Evolutionary conservation across 73 alveolate genomes (phyloP), one percentile per base, ranked within the genome.

Genomic region (Paramecium primaurelia): DNA sequence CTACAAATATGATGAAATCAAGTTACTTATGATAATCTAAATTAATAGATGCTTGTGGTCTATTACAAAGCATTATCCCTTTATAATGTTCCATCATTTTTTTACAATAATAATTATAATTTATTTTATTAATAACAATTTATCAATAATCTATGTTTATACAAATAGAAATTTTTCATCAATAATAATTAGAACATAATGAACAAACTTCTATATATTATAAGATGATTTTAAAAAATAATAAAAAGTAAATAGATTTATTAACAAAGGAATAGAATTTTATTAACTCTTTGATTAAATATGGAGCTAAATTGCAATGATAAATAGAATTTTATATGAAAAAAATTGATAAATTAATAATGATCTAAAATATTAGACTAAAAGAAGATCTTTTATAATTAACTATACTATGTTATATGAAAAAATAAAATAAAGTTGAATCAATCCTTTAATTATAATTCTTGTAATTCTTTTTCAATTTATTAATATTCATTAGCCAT

Each of bases 11-110:
- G 16, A 12, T 45, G 12, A 7, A 0, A 10, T 8, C 2, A 3
- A 3, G 2, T 80, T 80, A 80, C 91, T 80, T 80, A 49, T 80
- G 91, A 80, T 80, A 80, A 80, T 80, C 91, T 25, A 80, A 49
- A 80, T 80, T 80, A 49, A 80, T 80, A 25, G 91, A 80, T 45
- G 47, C 71, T 18, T 80, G 30, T 1, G 91, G 91, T 45, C 91
- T 22, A 44, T 42, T 32, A 36, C 91, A 80, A 22, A 80, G 91
- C 91, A 80, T 80, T 8, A 80, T 40, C 36, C 91, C 91, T 47
- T 80, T 80, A 36, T 80, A 80, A 58, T 80, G 47, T 80, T 80
- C 91, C 58, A 80, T 25, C 91, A 80, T 80, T 16, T 22, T 22
- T 22, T 45, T 75, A 54, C 69, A 36, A 68, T 68, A 18, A 54